phyloP scores from a whole-genome alignment of 441 rosid genomes.

The Arabidopsis lyrata region DNA sequence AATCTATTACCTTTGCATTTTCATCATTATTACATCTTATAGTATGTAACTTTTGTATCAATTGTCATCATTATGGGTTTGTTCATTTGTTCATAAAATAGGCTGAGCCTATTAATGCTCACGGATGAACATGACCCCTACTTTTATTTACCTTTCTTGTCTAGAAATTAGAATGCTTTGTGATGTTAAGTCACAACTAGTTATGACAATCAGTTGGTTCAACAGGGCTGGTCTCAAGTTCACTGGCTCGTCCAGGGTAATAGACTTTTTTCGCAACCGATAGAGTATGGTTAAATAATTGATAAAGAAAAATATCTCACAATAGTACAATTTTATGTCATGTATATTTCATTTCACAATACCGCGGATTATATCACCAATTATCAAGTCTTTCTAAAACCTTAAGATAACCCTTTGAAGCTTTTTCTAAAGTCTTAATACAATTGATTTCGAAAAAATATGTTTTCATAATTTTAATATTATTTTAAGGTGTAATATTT shows the following conservation, averaged over 20 bases:
- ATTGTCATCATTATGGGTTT: conserved; percentile 42
- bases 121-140: conserved; percentile 46
- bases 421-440: background rate
- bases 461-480: background rate
- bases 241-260: conserved; percentile 2
- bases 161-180: conserved; percentile 25
- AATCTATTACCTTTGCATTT: conserved; percentile 41
- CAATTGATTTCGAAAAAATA: background rate
- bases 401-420: background rate
- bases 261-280: no score
- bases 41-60: conserved; percentile 32
- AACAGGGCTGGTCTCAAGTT: conserved; percentile 31
- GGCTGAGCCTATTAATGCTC: conserved; percentile 48
- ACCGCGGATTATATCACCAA: background rate
- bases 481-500: background rate
- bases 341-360: background rate
- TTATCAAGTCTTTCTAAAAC: background rate
- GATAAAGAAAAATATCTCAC: no score
- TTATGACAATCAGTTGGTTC: conserved; percentile 24
- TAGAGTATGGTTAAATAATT: no score
- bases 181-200: conserved; percentile 43
- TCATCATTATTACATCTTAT: conserved; percentile 46
- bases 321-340: background rate
- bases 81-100: conserved; percentile 34
- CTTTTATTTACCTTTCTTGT: conserved; percentile 26